Evolutionary conservation across 2,329 filamentous ascomycete genomes (phyloP).

Genomic region (Clarireedia paspali): DNA sequence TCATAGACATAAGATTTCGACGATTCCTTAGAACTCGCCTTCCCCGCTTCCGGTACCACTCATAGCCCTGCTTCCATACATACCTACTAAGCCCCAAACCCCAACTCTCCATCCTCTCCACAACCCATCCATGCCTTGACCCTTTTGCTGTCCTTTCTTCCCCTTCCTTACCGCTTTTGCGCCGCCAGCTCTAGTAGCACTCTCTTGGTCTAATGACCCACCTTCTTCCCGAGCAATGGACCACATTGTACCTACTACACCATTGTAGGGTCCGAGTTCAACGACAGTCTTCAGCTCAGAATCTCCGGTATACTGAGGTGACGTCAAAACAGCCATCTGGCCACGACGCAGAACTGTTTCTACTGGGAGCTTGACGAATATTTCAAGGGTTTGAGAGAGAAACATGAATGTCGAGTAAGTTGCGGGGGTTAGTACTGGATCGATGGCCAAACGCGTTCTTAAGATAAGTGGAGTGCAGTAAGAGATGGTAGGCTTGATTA

Average conservation of each 20-base stretch:
- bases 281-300: conserved; percentile 56
- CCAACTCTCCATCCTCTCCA: conserved; percentile 52
- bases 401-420: conserved; percentile 80
- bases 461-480: conserved; percentile 79
- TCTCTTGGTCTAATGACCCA: conserved; percentile 36
- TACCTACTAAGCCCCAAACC: conserved; percentile 47
- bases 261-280: conserved; percentile 70
- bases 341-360: conserved; percentile 88
- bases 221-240: conserved; percentile 81
- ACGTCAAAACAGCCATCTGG: conserved; percentile 63
- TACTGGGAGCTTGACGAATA: conserved; percentile 80
- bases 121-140: conserved; percentile 46
- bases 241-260: conserved; percentile 89
- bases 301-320: conserved; percentile 9
- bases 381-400: conserved; percentile 67
- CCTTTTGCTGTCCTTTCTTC: conserved; percentile 29
- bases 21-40: conserved; percentile 23
- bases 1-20: background rate
- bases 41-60: conserved; percentile 22
- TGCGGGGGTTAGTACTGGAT: conserved; percentile 71
- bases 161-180: conserved; percentile 10
- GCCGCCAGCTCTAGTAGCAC: background rate
- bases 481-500: conserved; percentile 74
- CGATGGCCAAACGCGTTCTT: conserved; percentile 75
- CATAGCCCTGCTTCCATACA: conserved; percentile 38